Base-by-base conservation (phyloP, 495 filamentous ascomycete species). In the Aspergillus diversus region DNA sequence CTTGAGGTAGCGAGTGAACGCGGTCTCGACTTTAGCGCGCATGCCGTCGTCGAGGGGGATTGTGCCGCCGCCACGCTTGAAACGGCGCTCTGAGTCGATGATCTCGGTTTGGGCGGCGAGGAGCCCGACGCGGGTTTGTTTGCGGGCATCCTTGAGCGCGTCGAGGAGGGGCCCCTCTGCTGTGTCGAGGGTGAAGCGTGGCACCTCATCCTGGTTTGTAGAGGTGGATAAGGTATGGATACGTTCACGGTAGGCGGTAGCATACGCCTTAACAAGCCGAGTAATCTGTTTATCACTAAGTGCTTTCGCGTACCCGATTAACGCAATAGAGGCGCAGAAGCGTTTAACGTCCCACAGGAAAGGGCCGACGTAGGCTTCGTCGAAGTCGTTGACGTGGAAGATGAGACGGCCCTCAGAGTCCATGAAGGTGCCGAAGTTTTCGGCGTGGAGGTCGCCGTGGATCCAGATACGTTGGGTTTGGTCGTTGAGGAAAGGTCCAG, bases 321-420 rank as follows among this genome's bases (percentile, higher is more conserved):
- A 46, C n/a, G 53, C 64, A 15, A 66, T 63, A 0, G 64, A 66
- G 3, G 64, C 64, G 9, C 17, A 46, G 31, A 66, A 66, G 31
- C 64, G 64, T 31, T 62, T 61, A 32, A 66, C 50, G 32, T 66
- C 64, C 59, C 59, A 62, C n/a, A 48, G 54, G 21, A 66, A 66
- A 35, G 64, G 64, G 12, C 64, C 64, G 15, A 66, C 64, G 43
- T 59, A 66, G 34, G 64, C 64, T 39, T 66, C 64, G 54, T 66
- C 64, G 13, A 66, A 66, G 59, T 66, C 64, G 34, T 66, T 66
- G 5, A 66, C 64, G 55, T 66, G 62, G 54, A 66, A 66, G 54
- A 66, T 57, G 13, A 66, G 47, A 2, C 59, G 54, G 16, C 64
- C 64, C 47, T 66, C 27, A 0, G 64, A 62, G 37, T 66, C 59